These are phyloP conservation scores for Fusarium buharicum DNA, from an alignment of 2,329 filamentous ascomycete genomes.

Conservation along the genomic window DNA sequence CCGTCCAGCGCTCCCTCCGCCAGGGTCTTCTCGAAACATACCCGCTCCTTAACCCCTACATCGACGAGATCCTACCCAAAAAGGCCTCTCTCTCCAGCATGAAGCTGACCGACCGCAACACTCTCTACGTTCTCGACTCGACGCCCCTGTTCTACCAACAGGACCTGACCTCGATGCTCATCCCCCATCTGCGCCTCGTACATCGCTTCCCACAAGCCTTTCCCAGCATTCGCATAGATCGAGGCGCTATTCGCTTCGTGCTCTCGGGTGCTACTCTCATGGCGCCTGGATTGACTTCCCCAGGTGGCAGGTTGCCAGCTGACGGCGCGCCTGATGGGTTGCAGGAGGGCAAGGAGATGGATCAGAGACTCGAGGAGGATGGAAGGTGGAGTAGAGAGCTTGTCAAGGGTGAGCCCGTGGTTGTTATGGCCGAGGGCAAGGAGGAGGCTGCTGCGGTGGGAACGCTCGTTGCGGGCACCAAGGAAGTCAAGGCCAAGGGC, in stretches of 20 bases:
- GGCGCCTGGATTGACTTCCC: constrained; percentile 89
- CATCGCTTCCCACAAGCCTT: constrained; percentile 90
- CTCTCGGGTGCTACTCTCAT: constrained; percentile 93
- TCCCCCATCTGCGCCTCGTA: constrained; percentile 89
- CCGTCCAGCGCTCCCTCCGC: constrained; percentile 87
- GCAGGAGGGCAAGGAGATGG: constrained; percentile 57
- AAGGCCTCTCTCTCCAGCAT: constrained; percentile 90
- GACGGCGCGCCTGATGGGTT: constrained; percentile 50
- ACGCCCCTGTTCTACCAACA: constrained; percentile 93
- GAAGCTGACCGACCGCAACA: constrained; percentile 91
- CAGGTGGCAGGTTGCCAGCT: constrained; percentile 81
- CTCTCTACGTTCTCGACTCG: constrained; percentile 83
- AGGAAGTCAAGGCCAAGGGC: constrained; percentile 91
- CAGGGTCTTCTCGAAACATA: constrained; percentile 84
- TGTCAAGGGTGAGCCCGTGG: constrained; percentile 83
- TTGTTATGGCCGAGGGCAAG: constrained; percentile 93
- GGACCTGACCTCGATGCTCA: constrained; percentile 75
- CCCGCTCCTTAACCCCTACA: constrained; percentile 84
- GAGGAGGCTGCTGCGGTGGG: constrained; percentile 90
- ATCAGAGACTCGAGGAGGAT: constrained; percentile 57
- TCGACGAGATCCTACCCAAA: constrained; percentile 95
- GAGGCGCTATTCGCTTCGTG: constrained; percentile 96
- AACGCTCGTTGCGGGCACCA: constrained; percentile 82
- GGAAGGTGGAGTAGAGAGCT: constrained; percentile 74
- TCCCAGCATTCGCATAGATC: constrained; percentile 87